Conservation (phyloP, 257 asterid genomes). For the Phtheirospermum japonicum region DNA sequence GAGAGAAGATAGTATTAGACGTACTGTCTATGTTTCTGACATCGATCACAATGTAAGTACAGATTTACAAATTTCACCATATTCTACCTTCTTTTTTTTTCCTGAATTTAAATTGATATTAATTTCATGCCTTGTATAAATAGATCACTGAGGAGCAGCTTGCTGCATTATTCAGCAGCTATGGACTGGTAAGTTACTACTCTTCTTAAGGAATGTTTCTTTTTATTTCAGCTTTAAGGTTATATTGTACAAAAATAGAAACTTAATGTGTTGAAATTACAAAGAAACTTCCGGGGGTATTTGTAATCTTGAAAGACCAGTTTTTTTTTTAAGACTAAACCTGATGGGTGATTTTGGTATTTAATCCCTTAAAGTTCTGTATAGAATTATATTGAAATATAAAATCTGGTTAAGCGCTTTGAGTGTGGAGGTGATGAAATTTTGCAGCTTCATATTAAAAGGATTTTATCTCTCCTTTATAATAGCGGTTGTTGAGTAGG, state of each 20-base stretch:
- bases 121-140: conserved; percentile 25
- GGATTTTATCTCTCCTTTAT: not conserved
- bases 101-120: conserved; percentile 25
- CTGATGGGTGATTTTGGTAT: too few species aligned
- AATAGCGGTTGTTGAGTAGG: too few species aligned
- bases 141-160: conserved; percentile 91
- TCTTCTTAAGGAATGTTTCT: conserved; percentile 1
- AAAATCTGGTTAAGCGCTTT: too few species aligned
- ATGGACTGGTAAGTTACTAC: conserved; percentile 66
- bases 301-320: not conserved
- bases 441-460: too few species aligned
- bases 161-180: conserved; percentile 73
- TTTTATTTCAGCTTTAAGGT: too few species aligned
- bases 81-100: not conserved
- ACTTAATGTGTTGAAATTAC: not conserved
- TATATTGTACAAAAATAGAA: too few species aligned
- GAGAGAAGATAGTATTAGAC: conserved; percentile 80
- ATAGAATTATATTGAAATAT: too few species aligned
- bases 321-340: too few species aligned
- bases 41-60: conserved; percentile 73
- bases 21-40: conserved; percentile 92
- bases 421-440: too few species aligned
- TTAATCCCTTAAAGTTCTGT: too few species aligned
- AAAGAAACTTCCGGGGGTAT: not conserved
- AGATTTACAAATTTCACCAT: not conserved